Evolutionary conservation across 108 stramenopile species (phyloP).

Genomic region (Discostella pseudostelligera): DNA sequence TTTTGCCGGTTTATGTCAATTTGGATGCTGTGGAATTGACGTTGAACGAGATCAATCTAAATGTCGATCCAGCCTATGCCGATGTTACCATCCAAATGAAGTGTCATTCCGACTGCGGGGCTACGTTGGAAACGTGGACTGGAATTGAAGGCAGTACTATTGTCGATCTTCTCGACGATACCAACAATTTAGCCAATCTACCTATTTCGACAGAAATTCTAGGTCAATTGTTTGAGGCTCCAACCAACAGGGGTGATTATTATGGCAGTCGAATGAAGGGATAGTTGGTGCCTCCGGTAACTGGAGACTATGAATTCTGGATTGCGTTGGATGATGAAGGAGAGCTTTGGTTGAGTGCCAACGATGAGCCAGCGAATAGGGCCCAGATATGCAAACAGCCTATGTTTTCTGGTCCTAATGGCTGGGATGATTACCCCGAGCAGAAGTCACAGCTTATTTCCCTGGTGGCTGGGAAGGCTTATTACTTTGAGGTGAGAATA

Average conservation of each 20-base stretch:
- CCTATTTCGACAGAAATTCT: neutral
- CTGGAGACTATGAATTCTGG: too few relatives aligned
- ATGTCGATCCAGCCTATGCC: constrained; percentile 12
- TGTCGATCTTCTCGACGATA: neutral
- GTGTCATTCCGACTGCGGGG: constrained; percentile 14
- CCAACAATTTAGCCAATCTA: neutral
- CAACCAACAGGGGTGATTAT: neutral
- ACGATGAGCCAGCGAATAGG: neutral
- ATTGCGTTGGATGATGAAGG: too few relatives aligned
- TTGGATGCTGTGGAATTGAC: constrained; percentile 1
- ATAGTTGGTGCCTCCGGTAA: too few relatives aligned
- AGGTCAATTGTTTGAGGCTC: neutral
- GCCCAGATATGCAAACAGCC: neutral
- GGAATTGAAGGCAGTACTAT: neutral
- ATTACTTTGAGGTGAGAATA: constrained; percentile 9
- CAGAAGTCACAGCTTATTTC: neutral
- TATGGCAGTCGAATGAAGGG: too few relatives aligned
- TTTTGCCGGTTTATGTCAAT: neutral
- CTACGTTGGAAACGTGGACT: neutral
- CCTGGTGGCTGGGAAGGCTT: constrained; percentile 1
- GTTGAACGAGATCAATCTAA: constrained; percentile 3
- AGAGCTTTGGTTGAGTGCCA: too few relatives aligned
- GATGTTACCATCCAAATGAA: constrained; percentile 12
- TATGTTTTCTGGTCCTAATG: neutral
- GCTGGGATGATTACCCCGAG: neutral